phyloP scores from a whole-genome alignment of 805 yeast genomes.

The Pichia scutulata region DNA sequence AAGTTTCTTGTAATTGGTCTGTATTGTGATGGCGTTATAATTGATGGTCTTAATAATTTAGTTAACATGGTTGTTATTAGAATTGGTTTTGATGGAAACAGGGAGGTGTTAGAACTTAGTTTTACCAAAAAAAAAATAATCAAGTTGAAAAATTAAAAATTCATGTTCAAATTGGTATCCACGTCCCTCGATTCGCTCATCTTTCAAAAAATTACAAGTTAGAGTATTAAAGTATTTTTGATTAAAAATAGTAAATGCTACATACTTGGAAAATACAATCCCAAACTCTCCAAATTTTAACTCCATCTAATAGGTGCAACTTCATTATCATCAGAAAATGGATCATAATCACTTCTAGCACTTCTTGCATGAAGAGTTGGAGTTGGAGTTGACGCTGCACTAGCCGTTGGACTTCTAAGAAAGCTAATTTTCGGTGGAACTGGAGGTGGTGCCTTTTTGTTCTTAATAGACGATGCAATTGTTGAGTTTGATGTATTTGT shows the following conservation, averaged over 20 bases:
- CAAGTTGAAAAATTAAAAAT: neutral
- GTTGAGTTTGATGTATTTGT: neutral
- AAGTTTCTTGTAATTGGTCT: slow-evolving; percentile 4
- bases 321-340: slow-evolving; percentile 28
- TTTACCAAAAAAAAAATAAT: too few relatives aligned
- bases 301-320: slow-evolving; percentile 25
- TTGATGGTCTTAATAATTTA: slow-evolving; percentile 5
- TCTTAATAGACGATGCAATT: neutral
- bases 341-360: slow-evolving; percentile 20
- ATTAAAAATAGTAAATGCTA: too few relatives aligned
- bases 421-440: slow-evolving; percentile 20
- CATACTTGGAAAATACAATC: too few relatives aligned
- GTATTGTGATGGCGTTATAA: neutral
- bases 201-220: too few relatives aligned
- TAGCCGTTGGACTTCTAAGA: slow-evolving; percentile 9
- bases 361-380: neutral
- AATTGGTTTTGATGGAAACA: neutral
- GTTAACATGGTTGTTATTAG: slow-evolving; percentile 2
- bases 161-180: neutral
- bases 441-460: slow-evolving; percentile 21
- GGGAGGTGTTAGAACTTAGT: too few relatives aligned
- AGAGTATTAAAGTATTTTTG: too few relatives aligned
- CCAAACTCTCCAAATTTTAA: slow-evolving; percentile 1
- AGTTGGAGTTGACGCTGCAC: neutral
- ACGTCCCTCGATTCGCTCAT: neutral